These are phyloP conservation scores for Cystobasidium sp. DNA, from an alignment of 1,284 basidiomycete species.

Conservation along the genomic window DNA sequence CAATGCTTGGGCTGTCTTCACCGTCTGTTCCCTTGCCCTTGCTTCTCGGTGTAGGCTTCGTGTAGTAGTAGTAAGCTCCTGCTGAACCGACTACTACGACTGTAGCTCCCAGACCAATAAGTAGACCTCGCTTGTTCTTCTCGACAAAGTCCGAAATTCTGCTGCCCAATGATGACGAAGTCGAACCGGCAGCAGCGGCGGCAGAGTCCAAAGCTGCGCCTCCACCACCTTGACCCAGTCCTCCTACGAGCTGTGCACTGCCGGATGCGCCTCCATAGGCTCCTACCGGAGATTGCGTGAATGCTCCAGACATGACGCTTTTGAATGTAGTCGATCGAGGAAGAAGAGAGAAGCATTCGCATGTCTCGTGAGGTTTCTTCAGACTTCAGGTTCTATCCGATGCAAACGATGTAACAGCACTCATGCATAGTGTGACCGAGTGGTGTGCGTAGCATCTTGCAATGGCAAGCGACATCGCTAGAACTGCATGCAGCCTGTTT, in stretches of 20 bases:
- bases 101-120: conserved; percentile 68
- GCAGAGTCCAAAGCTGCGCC: neutral
- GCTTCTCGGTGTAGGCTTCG: conserved; percentile 19
- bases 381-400: too few relatives aligned
- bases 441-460: too few relatives aligned
- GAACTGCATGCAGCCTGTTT: too few relatives aligned
- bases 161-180: conserved; percentile 37
- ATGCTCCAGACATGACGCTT: conserved; percentile 20
- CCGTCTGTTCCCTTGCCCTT: conserved; percentile 11
- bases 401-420: too few relatives aligned
- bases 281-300: conserved; percentile 16
- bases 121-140: conserved; percentile 72
- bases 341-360: neutral
- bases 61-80: conserved; percentile 70
- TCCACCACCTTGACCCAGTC: conserved; percentile 19
- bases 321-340: neutral
- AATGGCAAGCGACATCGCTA: too few relatives aligned
- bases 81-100: conserved; percentile 75
- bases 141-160: conserved; percentile 64
- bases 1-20: conserved; percentile 26
- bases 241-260: conserved; percentile 32
- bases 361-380: neutral
- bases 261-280: conserved; percentile 11
- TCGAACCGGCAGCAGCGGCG: conserved; percentile 12
- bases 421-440: too few relatives aligned